phyloP scores from a whole-genome alignment of 805 yeast species.

The Allodekkera sacchari region DNA sequence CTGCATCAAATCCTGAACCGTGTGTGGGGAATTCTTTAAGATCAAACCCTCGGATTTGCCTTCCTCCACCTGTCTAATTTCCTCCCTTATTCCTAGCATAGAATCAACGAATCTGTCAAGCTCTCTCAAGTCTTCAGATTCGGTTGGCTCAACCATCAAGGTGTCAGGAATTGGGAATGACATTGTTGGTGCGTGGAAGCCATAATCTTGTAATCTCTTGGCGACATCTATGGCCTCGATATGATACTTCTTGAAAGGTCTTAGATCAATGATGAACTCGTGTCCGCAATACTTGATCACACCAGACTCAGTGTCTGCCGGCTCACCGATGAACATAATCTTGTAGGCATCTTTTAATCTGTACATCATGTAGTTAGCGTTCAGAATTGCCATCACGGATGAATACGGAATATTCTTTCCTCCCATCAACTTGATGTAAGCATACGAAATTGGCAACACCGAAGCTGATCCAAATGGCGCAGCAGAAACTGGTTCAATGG shows the following conservation, averaged over 20 bases:
- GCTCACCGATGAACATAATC: conserved; percentile 61
- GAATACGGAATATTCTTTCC: conserved; percentile 73
- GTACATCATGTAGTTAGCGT: conserved; percentile 92
- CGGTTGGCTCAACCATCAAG: conserved; percentile 97
- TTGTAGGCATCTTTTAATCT: conserved; percentile 63
- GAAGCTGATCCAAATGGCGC: conserved; percentile 97
- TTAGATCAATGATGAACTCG: conserved; percentile 87
- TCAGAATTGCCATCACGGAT: conserved; percentile 85
- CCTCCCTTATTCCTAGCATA: conserved; percentile 72
- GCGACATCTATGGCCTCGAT: conserved; percentile 96
- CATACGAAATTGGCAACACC: conserved; percentile 86
- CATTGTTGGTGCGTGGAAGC: conserved; percentile 98
- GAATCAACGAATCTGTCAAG: conserved; percentile 87
- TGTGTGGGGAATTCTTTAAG: conserved; percentile 88
- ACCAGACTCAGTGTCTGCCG: conserved; percentile 11
- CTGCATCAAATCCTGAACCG: conserved; percentile 65
- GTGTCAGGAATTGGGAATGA: conserved; percentile 99
- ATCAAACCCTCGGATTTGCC: conserved; percentile 62
- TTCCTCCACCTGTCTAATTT: conserved; percentile 63
- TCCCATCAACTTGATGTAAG: conserved; percentile 94
- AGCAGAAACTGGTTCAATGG: conserved; percentile 72
- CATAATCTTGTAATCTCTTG: conserved; percentile 94
- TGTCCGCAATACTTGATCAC: conserved; percentile 80
- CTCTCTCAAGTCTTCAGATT: conserved; percentile 83
- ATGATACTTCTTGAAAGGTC: conserved; percentile 73